Conservation (phyloP, 768 basidiomycete genomes). For the Suillus subalutaceus region DNA sequence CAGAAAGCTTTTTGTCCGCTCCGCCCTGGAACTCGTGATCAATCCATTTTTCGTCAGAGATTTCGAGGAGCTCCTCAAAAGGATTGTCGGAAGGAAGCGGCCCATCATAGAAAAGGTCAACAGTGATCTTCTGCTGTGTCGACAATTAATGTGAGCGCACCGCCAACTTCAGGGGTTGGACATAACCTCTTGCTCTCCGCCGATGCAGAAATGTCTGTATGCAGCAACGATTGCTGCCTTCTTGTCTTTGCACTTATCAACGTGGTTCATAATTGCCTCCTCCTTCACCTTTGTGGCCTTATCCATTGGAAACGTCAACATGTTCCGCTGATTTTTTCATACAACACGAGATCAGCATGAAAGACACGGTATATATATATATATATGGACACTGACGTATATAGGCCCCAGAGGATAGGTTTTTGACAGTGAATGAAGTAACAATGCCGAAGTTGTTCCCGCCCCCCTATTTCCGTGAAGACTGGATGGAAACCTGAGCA, state of each 20-base stretch:
- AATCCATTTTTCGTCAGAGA: conserved; percentile 1
- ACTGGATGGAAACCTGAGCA: neutral
- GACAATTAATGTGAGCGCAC: neutral
- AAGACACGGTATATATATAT: neutral
- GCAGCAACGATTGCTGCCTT: conserved; percentile 15
- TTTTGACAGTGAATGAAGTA: conserved; percentile 25
- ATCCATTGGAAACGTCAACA: conserved; percentile 10
- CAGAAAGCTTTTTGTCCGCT: neutral
- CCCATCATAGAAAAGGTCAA: conserved; percentile 18
- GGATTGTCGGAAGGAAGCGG: conserved; percentile 5
- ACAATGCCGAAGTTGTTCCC: conserved; percentile 33
- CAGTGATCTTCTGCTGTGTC: conserved; percentile 3
- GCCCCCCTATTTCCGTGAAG: conserved; percentile 18
- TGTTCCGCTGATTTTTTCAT: conserved; percentile 10
- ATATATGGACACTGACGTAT: conserved; percentile 4
- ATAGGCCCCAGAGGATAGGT: conserved; percentile 19
- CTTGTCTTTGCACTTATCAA: neutral
- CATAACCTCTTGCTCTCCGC: conserved; percentile 7
- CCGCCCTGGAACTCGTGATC: neutral
- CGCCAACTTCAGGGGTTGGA: neutral
- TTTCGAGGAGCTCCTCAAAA: conserved; percentile 2
- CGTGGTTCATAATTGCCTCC: conserved; percentile 9
- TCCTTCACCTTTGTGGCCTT: conserved; percentile 14
- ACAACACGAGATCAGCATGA: neutral
- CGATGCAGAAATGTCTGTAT: conserved; percentile 13